Percentiles rank a stretch among this genome's conserved stretches.
Conservation (phyloP, 768 basidiomycete genomes). For the Naganishia friedmannii region DNA sequence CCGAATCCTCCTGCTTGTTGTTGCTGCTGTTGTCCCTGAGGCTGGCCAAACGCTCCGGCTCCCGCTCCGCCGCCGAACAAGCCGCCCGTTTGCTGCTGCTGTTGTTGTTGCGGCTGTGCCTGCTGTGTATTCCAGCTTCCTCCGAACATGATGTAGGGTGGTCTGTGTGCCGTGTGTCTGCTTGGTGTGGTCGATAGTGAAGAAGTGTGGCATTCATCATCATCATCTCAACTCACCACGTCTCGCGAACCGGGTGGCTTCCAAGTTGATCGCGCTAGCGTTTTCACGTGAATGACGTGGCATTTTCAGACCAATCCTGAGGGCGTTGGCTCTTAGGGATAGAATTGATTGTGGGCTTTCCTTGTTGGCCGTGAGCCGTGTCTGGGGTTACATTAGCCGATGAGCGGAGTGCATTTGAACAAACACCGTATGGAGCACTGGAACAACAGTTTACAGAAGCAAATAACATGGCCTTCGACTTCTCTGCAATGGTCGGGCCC, state of each 20-base stretch:
- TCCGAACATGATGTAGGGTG: conserved; percentile 25
- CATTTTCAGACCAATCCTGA: too few relatives aligned
- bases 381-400: too few relatives aligned
- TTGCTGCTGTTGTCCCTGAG: conserved; percentile 38
- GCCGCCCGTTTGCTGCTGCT: conserved; percentile 33
- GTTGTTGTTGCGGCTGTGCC: conserved; percentile 28
- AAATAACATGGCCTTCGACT: too few relatives aligned
- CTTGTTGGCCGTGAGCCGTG: too few relatives aligned
- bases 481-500: too few relatives aligned
- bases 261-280: not conserved
- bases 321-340: too few relatives aligned
- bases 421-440: too few relatives aligned
- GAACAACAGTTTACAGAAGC: too few relatives aligned
- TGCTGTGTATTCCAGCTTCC: conserved; percentile 25
- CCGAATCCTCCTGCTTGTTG: not conserved
- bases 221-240: not conserved
- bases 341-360: too few relatives aligned
- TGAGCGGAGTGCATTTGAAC: too few relatives aligned
- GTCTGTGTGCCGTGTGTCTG: not conserved
- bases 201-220: not conserved
- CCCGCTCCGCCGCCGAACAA: conserved; percentile 44
- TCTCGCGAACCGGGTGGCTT: not conserved
- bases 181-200: not conserved
- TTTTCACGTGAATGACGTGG: not conserved
- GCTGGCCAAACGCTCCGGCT: conserved; percentile 23